These are phyloP conservation scores for Cucumis hystrix DNA, from an alignment of 306 rosid genomes.

Conservation along the genomic window DNA sequence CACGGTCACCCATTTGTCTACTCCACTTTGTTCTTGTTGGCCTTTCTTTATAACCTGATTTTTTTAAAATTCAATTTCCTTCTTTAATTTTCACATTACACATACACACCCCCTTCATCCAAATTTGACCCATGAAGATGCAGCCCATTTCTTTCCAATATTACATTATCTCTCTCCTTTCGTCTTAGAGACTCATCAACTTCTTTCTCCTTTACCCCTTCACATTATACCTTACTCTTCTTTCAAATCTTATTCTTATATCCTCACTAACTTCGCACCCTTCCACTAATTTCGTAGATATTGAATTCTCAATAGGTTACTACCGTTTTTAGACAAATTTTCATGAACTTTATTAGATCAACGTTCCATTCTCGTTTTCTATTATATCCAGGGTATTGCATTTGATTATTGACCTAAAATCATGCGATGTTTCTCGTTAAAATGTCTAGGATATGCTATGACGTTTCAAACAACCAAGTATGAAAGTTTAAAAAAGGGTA, in stretches of 20 bases:
- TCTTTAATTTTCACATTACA: background rate
- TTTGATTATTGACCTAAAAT: no score
- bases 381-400: no score
- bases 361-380: no score
- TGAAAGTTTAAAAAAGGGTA: no score
- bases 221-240: background rate
- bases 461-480: no score
- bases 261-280: no score
- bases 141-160: background rate
- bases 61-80: background rate
- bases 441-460: no score
- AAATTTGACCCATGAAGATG: background rate
- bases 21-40: conserved; percentile 5
- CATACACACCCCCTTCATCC: background rate
- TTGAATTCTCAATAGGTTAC: no score
- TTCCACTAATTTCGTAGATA: no score
- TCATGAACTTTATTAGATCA: no score
- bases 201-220: background rate
- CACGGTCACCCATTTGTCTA: conserved; percentile 9
- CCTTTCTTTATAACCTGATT: background rate
- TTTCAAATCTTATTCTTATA: background rate
- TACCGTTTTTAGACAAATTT: no score
- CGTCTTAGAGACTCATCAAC: background rate
- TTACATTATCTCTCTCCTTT: background rate
- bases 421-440: no score